phyloP scores from a whole-genome alignment of 805 yeast species.

The Zygoascus biomembranicola region DNA sequence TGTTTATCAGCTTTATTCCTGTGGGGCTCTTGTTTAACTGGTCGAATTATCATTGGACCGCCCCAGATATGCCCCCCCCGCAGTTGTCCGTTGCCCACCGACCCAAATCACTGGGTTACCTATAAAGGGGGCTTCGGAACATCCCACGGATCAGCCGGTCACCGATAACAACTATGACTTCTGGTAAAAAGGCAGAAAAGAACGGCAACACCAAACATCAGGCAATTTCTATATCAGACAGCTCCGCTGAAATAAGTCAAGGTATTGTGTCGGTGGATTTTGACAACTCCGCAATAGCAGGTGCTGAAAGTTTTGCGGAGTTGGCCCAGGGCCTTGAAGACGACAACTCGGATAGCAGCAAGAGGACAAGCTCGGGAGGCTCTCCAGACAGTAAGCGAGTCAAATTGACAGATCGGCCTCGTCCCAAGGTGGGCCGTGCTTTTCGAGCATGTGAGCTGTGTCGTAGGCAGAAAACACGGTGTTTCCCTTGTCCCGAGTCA shows the following conservation, averaged over 20 bases:
- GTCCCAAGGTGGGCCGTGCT: conserved; percentile 29
- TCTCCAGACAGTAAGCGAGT: not conserved
- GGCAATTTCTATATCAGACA: too few species aligned
- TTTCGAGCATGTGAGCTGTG: conserved; percentile 48
- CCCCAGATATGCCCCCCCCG: too few species aligned
- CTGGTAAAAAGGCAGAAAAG: too few species aligned
- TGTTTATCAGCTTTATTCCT: too few species aligned
- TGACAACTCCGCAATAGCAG: not conserved
- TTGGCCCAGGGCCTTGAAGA: not conserved
- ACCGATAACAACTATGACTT: too few species aligned
- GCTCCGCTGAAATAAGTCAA: not conserved
- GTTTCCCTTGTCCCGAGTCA: conserved; percentile 43
- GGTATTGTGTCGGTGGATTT: not conserved
- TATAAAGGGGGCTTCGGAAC: too few species aligned
- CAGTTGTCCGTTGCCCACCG: too few species aligned
- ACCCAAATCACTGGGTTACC: too few species aligned
- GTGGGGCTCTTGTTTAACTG: too few species aligned
- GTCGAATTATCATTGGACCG: too few species aligned
- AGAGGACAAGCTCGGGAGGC: not conserved
- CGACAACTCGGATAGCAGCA: not conserved
- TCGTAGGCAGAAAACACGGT: conserved; percentile 51
- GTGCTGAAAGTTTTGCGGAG: not conserved
- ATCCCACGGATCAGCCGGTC: too few species aligned
- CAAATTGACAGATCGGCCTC: not conserved
- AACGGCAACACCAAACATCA: too few species aligned